Percentiles rank a stretch among this genome's conserved stretches.
Conservation (phyloP, 148 eudicot species). For the Bassia scoparia region DNA sequence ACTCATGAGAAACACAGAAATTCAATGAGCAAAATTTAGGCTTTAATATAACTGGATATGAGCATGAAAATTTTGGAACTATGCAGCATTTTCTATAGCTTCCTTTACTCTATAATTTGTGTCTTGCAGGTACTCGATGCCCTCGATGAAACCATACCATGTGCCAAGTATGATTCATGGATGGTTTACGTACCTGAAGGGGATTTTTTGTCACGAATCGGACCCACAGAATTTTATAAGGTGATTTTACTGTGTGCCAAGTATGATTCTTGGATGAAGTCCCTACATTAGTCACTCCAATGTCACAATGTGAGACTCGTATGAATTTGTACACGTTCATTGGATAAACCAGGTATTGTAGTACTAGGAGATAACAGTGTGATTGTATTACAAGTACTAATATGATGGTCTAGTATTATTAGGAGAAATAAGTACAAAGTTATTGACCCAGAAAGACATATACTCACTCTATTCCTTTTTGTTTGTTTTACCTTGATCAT, state of each 20-base stretch:
- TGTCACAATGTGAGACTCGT: too few relatives aligned
- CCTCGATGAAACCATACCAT: constrained; percentile 78
- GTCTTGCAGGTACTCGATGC: constrained; percentile 82
- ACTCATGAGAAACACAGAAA: background rate
- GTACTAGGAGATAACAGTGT: background rate
- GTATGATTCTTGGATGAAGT: too few relatives aligned
- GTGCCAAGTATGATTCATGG: constrained; percentile 92
- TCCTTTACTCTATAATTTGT: constrained; percentile 4
- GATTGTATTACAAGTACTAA: background rate
- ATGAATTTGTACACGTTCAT: background rate
- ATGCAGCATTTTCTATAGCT: background rate
- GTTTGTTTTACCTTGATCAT: too few relatives aligned
- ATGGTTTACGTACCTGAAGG: constrained; percentile 95
- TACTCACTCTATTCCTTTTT: too few relatives aligned
- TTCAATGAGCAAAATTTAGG: too few relatives aligned
- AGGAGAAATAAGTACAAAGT: background rate
- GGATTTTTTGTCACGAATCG: constrained; percentile 85
- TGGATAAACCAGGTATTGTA: background rate
- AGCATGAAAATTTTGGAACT: background rate
- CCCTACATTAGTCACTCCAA: too few relatives aligned
- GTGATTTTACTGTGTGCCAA: constrained; percentile 30
- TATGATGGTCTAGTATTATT: background rate
- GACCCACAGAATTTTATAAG: constrained; percentile 89
- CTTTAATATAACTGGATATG: background rate
- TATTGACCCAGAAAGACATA: background rate